These are phyloP conservation scores for Sphaerobolus stellatus DNA, from an alignment of 1,284 basidiomycete species.

Conservation along the genomic window DNA sequence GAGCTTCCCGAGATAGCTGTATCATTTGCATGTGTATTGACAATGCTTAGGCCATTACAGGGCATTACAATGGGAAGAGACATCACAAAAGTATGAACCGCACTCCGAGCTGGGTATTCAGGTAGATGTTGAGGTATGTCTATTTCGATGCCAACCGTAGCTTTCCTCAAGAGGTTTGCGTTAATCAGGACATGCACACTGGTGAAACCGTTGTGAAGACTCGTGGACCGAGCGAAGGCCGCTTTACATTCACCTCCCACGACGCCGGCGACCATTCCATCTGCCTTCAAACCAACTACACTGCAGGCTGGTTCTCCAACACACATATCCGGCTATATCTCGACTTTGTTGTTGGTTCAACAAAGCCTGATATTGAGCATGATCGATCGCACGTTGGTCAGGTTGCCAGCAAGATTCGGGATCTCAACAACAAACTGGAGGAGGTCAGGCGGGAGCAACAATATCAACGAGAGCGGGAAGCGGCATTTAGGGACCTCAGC, in stretches of 20 bases:
- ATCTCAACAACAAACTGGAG: conserved; percentile 90
- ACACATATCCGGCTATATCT: conserved; percentile 94
- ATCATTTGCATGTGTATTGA: neutral
- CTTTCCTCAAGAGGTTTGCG: neutral
- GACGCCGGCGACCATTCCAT: conserved; percentile 96
- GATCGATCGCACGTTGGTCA: conserved; percentile 88
- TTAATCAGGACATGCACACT: conserved; percentile 70
- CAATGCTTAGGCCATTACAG: conserved; percentile 76
- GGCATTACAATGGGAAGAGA: conserved; percentile 88
- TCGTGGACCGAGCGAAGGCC: conserved; percentile 84
- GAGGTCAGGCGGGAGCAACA: conserved; percentile 96
- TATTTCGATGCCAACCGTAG: conserved; percentile 18
- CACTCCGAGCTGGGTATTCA: conserved; percentile 85
- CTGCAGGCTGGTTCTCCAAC: conserved; percentile 78
- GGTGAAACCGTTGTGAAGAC: conserved; percentile 82
- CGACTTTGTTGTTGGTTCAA: conserved; percentile 87
- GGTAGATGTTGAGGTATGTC: conserved; percentile 85
- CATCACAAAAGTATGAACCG: conserved; percentile 64
- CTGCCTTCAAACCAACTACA: conserved; percentile 88
- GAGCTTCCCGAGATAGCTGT: conserved; percentile 1
- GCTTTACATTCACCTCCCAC: conserved; percentile 97
- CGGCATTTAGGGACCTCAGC: conserved; percentile 86
- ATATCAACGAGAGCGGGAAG: conserved; percentile 94
- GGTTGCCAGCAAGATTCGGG: conserved; percentile 82
- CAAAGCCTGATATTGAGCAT: conserved; percentile 79